Evolutionary conservation across 177 flowering plant genomes (phyloP), one percentile per base, ranked within the genome.

Genomic region (Vitis hybrid): DNA sequence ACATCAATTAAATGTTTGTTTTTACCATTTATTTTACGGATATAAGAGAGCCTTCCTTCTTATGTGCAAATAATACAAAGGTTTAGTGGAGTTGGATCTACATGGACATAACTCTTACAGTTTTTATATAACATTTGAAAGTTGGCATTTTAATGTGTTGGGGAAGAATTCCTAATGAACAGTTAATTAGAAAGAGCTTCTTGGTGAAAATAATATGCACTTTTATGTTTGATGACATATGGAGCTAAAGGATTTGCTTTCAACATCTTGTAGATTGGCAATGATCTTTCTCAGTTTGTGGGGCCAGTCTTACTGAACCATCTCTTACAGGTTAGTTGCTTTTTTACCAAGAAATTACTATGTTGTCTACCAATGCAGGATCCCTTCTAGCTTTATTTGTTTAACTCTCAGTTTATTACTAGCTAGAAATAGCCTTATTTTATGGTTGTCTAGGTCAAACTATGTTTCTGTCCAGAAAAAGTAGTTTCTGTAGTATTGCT

Each of bases 261-360:
- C 51, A 63, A 12, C 65, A 57, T 33, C 29, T 48, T 79, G 81
- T 69, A 89, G 93, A 81, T 89, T 65, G 87, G 86, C 60, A 85
- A 86, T 78, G 93, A 89, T 80, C 75, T 78, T 75, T 82, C 87
- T 64, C 91, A 87, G 76, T 89, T 89, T 72, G 86, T 89, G n/a
- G 93, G 93, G 50, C 93, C 93, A 49, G 68, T 85, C 48, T 65
- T 89, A 69, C 66, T 89, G 77, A 89, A 73, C 76, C 71, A 72
- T 48, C 90, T 89, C 31, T 74, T 89, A 60, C 72, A 83, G 89
- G 93, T 85, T 2, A 73, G 80, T 74, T 68, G 3, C 33, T 50
- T 57, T 16, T 5, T 58, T 39, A 4, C 51, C 62, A 11, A 33
- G 19, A 61, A 60, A 5, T 55, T 18, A 53, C 12, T 15, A 13